Evolutionary conservation across 495 filamentous ascomycete species (phyloP).

Genomic region (Neurospora tetrasperma): DNA sequence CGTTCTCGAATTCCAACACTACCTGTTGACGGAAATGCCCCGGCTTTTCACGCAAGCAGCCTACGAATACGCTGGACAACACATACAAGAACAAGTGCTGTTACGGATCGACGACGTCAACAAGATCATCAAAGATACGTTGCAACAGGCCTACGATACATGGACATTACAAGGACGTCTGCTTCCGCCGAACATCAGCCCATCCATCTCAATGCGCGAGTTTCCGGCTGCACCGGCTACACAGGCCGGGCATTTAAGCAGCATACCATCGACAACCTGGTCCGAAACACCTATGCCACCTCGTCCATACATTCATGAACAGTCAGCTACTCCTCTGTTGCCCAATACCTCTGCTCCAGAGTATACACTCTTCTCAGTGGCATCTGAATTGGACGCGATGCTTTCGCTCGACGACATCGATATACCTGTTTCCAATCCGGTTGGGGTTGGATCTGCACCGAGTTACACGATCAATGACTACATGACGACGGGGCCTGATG

Average conservation of each 20-base stretch:
- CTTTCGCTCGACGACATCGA: not conserved
- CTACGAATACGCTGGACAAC: slow-evolving; percentile 12
- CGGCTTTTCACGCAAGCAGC: slow-evolving; percentile 14
- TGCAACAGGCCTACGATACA: slow-evolving; percentile 14
- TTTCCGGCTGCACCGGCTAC: not conserved
- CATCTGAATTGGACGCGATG: not conserved
- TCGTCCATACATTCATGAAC: not conserved
- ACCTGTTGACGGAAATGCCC: slow-evolving; percentile 16
- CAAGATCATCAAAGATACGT: slow-evolving; percentile 14
- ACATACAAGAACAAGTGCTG: not conserved
- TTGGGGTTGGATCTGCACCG: not conserved
- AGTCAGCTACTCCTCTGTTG: not conserved
- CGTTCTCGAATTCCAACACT: slow-evolving; percentile 17
- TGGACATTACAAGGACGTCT: slow-evolving; percentile 6
- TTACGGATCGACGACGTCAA: slow-evolving; percentile 15
- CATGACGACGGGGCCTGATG: not conserved
- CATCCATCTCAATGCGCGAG: not conserved
- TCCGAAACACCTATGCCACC: not conserved
- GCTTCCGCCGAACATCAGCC: not conserved
- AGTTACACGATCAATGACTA: not conserved
- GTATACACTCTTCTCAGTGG: not conserved
- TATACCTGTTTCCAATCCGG: not conserved
- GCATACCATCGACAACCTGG: not conserved
- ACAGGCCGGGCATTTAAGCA: not conserved
- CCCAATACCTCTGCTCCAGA: not conserved